Evolutionary conservation across 495 filamentous ascomycete genomes (phyloP), one percentile per base, ranked within the genome.

Genomic region (Penicillium ochrochloron): DNA sequence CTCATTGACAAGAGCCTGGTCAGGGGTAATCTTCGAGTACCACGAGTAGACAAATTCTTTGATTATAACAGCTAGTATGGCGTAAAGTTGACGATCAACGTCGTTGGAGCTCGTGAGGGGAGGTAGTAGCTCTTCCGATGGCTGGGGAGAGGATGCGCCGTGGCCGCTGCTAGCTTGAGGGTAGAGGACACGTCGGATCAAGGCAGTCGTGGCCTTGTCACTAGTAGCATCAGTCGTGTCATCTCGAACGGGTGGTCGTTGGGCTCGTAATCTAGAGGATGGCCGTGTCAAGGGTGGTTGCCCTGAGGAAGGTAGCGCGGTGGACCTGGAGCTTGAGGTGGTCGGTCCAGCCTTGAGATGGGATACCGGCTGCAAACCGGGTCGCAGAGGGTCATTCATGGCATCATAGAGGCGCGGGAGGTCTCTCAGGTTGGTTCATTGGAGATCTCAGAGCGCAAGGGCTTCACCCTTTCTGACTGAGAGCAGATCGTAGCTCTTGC

Each of bases 81-180:
- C 95, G 72, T 97, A 99, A 33, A 99, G 84, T 73, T 99, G 90
- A 62, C 92, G 78, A 71, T 99, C 95, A 62, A 97, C 86, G 62
- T 93, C 92, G 73, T 97, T 95, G 61, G 90, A 92, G 76, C 92
- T 94, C 21, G 95, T 97, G 66, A 99, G 84, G 23, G 93, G 93
- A 39, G 94, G 95, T 44, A 99, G 77, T 31, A 97, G 81, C 65
- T 94, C 92, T 54, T 94, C 86, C 61, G 96, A 80, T 60, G 88
- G 80, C 65, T 76, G 82, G 21, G 82, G 76, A 23, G 80, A 81
- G 31, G 75, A 78, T 34, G 72, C 68, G 44, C 77, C 75, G 66
- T 82, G 71, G 48, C 44, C 70, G 59, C 77, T 74, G 23, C 77
- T 73, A 19, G 75, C 73, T 34, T 85, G 82, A 29, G 86, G 82